Percentiles rank a stretch among this genome's conserved stretches.
Conservation (phyloP, 2,329 filamentous ascomycete species). For the Trichophyton rubrum region DNA sequence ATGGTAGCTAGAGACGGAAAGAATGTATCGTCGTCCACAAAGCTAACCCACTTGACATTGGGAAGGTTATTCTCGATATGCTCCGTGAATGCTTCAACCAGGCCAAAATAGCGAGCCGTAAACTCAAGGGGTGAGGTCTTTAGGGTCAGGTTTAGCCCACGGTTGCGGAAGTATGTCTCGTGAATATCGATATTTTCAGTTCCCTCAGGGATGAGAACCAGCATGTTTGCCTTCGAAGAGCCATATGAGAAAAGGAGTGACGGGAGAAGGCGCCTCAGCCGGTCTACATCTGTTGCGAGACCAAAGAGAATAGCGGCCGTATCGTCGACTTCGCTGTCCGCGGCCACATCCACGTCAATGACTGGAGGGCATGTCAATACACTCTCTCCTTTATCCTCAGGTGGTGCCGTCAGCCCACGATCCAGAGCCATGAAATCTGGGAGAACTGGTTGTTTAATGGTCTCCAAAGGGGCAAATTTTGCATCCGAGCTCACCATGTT, state of each 20-base stretch:
- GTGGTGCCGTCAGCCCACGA: slow-evolving; percentile 27
- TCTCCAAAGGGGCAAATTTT: slow-evolving; percentile 29
- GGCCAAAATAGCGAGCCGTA: slow-evolving; percentile 33
- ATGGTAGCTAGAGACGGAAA: slow-evolving; percentile 30
- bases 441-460: slow-evolving; percentile 27
- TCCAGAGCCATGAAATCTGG: slow-evolving; percentile 28
- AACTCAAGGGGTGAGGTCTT: slow-evolving; percentile 30
- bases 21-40: slow-evolving; percentile 35
- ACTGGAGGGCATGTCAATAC: slow-evolving; percentile 27
- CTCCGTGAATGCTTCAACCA: slow-evolving; percentile 30
- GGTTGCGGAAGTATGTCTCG: slow-evolving; percentile 31
- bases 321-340: slow-evolving; percentile 28
- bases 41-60: slow-evolving; percentile 31
- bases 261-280: slow-evolving; percentile 29
- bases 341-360: slow-evolving; percentile 30
- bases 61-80: slow-evolving; percentile 29
- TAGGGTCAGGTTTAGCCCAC: slow-evolving; percentile 30
- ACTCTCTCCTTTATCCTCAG: slow-evolving; percentile 19
- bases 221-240: slow-evolving; percentile 28
- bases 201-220: slow-evolving; percentile 31
- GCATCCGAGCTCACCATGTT: slow-evolving; percentile 25
- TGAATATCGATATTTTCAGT: slow-evolving; percentile 29
- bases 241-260: slow-evolving; percentile 33
- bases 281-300: slow-evolving; percentile 32
- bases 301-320: slow-evolving; percentile 32